Evolutionary conservation across 2,329 filamentous ascomycete species (phyloP), one percentile per base, ranked within the genome.

Genomic region (Pseudopyricularia javanii): DNA sequence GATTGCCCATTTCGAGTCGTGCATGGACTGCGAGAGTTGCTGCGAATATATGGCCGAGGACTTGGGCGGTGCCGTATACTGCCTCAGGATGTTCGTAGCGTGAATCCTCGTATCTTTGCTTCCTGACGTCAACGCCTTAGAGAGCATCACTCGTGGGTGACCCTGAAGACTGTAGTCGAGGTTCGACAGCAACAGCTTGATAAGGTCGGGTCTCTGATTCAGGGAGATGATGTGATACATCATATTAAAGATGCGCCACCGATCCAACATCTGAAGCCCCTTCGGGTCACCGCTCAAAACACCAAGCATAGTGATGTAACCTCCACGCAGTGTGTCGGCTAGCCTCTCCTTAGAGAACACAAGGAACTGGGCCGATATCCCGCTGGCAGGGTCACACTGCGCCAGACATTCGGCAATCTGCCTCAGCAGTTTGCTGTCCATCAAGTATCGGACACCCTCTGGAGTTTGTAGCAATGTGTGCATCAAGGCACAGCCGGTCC

Each of bases 171-270:
- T 86, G 64, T 95, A 98, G 68, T 98, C 91, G 68, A 98, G 91
- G 62, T 91, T 93, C 49, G 86, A 85, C 8, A 98, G 76, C 32
- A 98, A 77, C 9, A 91, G 77, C 64, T 91, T 89, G 64, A 97
- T 89, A 55, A 98, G 74, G 65, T 98, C 93, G 47, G 91, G 89
- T 2, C 93, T 85, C 66, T 93, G 86, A 60, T 87, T 89, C 47
- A 95, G 75, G 63, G 97, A 91, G 54, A 96, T 80, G 56, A 98
- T 95, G 67, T 97, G 93, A 65, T 98, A 98, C 76, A 97, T 94
- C 89, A 98, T 98, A 68, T 97, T 97, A 70, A 96, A 91, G 77
- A 98, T 94, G 60, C 90, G 88, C 91, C 93, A 97, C 60, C 89
- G 78, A 65, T 97, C 91, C 63, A 98, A 80, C 70, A 98, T 91